Conservation (phyloP, 495 filamentous ascomycete genomes). For the Penicillium atrosanguineum region DNA sequence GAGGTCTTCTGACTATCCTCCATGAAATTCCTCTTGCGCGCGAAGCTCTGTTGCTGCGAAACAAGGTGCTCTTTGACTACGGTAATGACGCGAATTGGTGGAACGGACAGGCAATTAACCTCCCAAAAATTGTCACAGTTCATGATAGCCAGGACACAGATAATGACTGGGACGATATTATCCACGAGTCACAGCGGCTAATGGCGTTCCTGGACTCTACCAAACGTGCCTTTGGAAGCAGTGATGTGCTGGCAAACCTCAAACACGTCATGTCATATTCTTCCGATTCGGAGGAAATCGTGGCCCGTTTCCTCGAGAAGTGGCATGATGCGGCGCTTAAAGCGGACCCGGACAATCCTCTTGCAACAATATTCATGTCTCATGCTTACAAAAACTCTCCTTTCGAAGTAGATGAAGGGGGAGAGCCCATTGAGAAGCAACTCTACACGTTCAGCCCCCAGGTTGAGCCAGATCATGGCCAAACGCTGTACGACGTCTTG, state of each 20-base stretch:
- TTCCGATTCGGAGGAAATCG: constrained; percentile 31
- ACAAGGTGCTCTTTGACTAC: constrained; percentile 56
- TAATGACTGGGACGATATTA: constrained; percentile 46
- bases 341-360: constrained; percentile 38
- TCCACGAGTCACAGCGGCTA: constrained; percentile 64
- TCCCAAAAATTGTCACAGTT: constrained; percentile 56
- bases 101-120: constrained; percentile 66
- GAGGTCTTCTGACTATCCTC: constrained; percentile 72
- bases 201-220: constrained; percentile 83
- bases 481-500: constrained; percentile 70
- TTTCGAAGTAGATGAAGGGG: constrained; percentile 22
- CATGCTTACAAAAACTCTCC: constrained; percentile 36
- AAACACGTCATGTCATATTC: constrained; percentile 33
- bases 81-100: constrained; percentile 78
- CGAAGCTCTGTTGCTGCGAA: constrained; percentile 64
- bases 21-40: constrained; percentile 79
- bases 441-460: constrained; percentile 41
- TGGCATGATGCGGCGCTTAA: constrained; percentile 44
- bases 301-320: constrained; percentile 36
- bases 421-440: constrained; percentile 34
- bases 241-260: constrained; percentile 55
- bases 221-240: constrained; percentile 76
- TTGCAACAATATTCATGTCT: constrained; percentile 39
- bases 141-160: constrained; percentile 36
- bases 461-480: constrained; percentile 39